These are phyloP conservation scores for Phragmites australis DNA, from an alignment of 176 grass and related monocot genomes.

Conservation along the genomic window DNA sequence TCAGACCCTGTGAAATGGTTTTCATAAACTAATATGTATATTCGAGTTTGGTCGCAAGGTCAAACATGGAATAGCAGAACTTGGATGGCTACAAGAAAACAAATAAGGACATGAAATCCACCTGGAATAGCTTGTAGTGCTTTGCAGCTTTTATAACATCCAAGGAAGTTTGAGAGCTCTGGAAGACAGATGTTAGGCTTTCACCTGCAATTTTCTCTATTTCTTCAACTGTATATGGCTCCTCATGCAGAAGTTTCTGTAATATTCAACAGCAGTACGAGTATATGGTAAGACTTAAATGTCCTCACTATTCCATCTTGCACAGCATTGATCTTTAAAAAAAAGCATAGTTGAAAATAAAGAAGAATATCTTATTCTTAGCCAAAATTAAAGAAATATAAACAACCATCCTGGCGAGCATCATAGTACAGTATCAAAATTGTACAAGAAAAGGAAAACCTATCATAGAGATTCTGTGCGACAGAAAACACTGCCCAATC, in stretches of 20 bases:
- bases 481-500: background rate
- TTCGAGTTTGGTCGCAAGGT: background rate
- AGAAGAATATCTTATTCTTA: background rate
- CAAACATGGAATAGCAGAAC: background rate
- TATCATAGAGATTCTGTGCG: background rate
- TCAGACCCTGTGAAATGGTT: background rate
- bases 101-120: slow-evolving; percentile 29
- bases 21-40: background rate
- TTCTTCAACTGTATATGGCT: slow-evolving; percentile 74
- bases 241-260: slow-evolving; percentile 72
- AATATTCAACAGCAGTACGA: slow-evolving; percentile 31
- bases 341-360: background rate
- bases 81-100: background rate
- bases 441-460: background rate
- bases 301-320: background rate
- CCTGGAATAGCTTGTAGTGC: slow-evolving; percentile 92
- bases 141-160: slow-evolving; percentile 82
- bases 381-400: background rate
- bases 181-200: slow-evolving; percentile 64
- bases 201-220: slow-evolving; percentile 74
- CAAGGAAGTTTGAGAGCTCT: slow-evolving; percentile 74
- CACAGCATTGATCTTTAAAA: background rate
- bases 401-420: background rate
- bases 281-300: background rate
- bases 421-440: background rate